Evolutionary conservation across 345 rosid species (phyloP), one percentile per base, ranked within the genome.

Genomic region (Laguncularia racemosa): DNA sequence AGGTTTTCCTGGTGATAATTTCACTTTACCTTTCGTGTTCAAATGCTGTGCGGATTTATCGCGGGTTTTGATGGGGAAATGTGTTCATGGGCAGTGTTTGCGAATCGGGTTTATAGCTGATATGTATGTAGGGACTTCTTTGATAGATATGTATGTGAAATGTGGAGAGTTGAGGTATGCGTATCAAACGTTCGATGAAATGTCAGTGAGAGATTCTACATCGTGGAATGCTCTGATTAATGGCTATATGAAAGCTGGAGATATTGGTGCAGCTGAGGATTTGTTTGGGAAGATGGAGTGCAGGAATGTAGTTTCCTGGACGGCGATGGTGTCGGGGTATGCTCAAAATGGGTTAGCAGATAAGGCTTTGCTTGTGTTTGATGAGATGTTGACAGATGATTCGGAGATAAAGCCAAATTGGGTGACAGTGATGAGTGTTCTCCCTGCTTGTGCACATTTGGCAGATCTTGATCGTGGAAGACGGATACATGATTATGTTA

Each of bases 111-210:
- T 70, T 33, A 74, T 60, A 51, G 50, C 61, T 17, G 73, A 71
- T 67, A 56, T 62, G 58, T 68, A 72, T 17, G 57, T 74, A 3
- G 55, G 70, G 51, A 69, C 76, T 63, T 81, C 89, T 14, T 26
- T 83, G 64, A 67, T 81, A 33, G 87, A 83, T 65, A 68, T 83
- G 69, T 85, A 81, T 55, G 63, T 75, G 28, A 63, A 65, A 47
- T 73, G 83, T 2, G 89, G 89, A 0, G 73, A 59, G 16, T 63
- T 78, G 72, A 67, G 48, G 0, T 73, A 77, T 54, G 76, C 83
- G 3, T 26, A 48, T 54, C 71, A 75, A 6, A 17, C 78, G 68
- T 85, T 85, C 61, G 83, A 75, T 46, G 69, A 70, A 58, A 80
- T 81, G 84, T 56, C 56, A 9, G 50, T 9, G 3, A 80, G 64